Percentiles rank a stretch among this genome's conserved stretches.
These are phyloP conservation scores for Yarrowia deformans DNA, from an alignment of 805 yeast species.

Conservation along the genomic window DNA sequence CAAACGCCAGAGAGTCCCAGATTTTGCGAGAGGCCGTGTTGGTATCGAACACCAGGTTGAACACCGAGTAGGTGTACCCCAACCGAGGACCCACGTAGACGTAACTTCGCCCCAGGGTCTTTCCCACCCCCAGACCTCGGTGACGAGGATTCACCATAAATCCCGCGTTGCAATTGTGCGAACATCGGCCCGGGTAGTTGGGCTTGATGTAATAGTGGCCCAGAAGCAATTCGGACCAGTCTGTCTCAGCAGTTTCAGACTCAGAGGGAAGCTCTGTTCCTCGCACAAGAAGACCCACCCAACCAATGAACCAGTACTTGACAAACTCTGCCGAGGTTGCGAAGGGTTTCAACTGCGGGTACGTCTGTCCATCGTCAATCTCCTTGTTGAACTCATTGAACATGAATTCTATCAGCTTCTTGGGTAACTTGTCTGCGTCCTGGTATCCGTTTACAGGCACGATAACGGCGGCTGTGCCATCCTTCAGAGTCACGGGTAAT, in stretches of 20 bases:
- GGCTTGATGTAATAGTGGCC: slow-evolving; percentile 88
- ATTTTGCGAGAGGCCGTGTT: slow-evolving; percentile 84
- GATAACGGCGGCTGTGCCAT: slow-evolving; percentile 4
- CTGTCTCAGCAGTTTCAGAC: slow-evolving; percentile 58
- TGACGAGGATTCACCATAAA: slow-evolving; percentile 92
- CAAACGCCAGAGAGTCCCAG: slow-evolving; percentile 77
- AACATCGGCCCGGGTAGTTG: slow-evolving; percentile 89
- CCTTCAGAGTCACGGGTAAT: slow-evolving; percentile 8
- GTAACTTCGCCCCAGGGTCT: slow-evolving; percentile 80
- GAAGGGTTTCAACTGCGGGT: slow-evolving; percentile 82
- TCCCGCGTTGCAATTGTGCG: slow-evolving; percentile 88
- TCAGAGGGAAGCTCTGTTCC: not conserved
- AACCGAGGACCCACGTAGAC: slow-evolving; percentile 89
- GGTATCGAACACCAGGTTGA: slow-evolving; percentile 87
- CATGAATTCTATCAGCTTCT: slow-evolving; percentile 76
- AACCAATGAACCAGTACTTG: slow-evolving; percentile 86
- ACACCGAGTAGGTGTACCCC: slow-evolving; percentile 83
- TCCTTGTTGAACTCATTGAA: slow-evolving; percentile 95
- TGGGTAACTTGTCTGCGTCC: slow-evolving; percentile 61
- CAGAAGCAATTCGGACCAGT: slow-evolving; percentile 91
- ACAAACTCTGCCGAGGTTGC: slow-evolving; percentile 73
- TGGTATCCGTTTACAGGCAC: slow-evolving; percentile 17
- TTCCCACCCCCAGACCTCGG: slow-evolving; percentile 89
- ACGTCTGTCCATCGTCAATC: slow-evolving; percentile 85
- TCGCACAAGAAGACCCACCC: slow-evolving; percentile 69